Evolutionary conservation across 2,329 filamentous ascomycete genomes (phyloP).

Genomic region (Botrytis deweyae): DNA sequence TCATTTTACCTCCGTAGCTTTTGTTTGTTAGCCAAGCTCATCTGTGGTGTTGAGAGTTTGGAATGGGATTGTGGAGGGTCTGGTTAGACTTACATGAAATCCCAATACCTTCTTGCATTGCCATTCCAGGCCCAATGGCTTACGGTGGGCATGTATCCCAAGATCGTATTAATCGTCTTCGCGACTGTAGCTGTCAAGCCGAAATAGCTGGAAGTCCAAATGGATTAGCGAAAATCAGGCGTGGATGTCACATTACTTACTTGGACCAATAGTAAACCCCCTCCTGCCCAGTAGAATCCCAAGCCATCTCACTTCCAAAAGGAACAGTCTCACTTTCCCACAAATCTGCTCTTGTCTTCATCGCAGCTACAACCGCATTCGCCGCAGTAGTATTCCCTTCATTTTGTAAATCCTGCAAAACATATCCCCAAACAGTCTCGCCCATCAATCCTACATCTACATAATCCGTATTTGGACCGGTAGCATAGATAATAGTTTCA

Average conservation of each 20-base stretch:
- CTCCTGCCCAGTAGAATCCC: constrained; percentile 63
- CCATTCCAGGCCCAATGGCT: constrained; percentile 64
- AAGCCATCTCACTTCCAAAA: constrained; percentile 61
- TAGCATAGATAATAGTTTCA: constrained; percentile 47
- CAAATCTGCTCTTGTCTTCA: constrained; percentile 49
- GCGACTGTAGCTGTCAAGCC: constrained; percentile 45
- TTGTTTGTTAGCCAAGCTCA: neutral
- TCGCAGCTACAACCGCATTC: constrained; percentile 44
- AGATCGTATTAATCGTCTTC: constrained; percentile 56
- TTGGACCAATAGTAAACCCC: constrained; percentile 59
- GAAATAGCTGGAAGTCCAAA: constrained; percentile 44
- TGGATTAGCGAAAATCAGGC: neutral
- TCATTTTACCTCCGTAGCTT: constrained; percentile 38
- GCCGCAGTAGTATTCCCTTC: constrained; percentile 47
- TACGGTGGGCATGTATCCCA: constrained; percentile 57
- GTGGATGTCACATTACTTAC: neutral
- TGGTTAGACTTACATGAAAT: constrained; percentile 44
- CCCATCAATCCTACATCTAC: constrained; percentile 55
- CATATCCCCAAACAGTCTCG: constrained; percentile 55
- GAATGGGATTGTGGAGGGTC: neutral
- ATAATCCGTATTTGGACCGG: constrained; percentile 45
- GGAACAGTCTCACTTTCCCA: constrained; percentile 55
- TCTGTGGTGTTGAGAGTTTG: neutral
- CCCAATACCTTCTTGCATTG: constrained; percentile 50
- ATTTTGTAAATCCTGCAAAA: constrained; percentile 50